Evolutionary conservation across 1,284 basidiomycete genomes (phyloP).

Genomic region (Tilletia horrida): DNA sequence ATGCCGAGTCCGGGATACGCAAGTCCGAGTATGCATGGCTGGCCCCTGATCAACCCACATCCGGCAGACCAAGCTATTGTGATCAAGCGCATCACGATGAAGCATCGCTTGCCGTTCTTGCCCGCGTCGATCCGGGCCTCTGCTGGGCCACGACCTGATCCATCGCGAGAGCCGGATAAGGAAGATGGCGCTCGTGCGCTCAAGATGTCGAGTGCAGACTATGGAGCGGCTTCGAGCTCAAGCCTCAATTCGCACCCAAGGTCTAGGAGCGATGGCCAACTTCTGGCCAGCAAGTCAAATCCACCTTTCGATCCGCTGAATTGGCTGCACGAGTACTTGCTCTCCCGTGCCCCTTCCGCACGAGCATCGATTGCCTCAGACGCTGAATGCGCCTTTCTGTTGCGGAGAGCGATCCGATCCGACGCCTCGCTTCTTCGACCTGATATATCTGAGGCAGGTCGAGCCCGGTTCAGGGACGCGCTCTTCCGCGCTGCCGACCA

Average conservation of each 20-base stretch:
- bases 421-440: not conserved
- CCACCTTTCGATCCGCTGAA: slow-evolving; percentile 1
- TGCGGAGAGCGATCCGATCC: not conserved
- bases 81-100: slow-evolving; percentile 12
- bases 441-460: not conserved
- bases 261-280: not conserved
- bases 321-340: slow-evolving; percentile 11
- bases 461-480: not conserved
- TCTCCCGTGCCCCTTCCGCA: not conserved
- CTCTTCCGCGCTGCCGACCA: slow-evolving; percentile 2
- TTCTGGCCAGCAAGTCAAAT: not conserved
- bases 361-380: slow-evolving; percentile 17
- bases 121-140: slow-evolving; percentile 11
- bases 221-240: too few relatives aligned
- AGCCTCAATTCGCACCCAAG: not conserved
- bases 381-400: slow-evolving; percentile 5
- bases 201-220: too few relatives aligned
- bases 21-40: not conserved
- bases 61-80: slow-evolving; percentile 11
- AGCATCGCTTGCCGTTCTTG: slow-evolving; percentile 14
- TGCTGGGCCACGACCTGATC: slow-evolving; percentile 4
- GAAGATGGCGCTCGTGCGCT: not conserved
- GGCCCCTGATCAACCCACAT: slow-evolving; percentile 4
- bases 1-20: not conserved
- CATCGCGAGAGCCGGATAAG: not conserved